A percentile compares a stretch with the other conserved stretches of the same genome.
phyloP scores from a whole-genome alignment of 352 stramenopile species.

The Phytophthora tentaculata region DNA sequence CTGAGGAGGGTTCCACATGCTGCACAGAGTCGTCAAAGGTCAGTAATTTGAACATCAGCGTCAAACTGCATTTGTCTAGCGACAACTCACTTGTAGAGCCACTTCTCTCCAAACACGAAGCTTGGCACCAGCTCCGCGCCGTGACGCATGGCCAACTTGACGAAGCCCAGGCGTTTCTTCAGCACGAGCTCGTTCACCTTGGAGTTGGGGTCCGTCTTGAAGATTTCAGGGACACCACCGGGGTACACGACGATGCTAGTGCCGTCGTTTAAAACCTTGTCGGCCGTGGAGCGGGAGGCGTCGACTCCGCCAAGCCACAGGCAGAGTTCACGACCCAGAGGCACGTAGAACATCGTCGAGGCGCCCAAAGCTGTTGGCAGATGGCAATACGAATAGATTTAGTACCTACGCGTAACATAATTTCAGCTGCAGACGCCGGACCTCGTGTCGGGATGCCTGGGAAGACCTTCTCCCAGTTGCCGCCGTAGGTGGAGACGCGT shows the following conservation, averaged over 20 bases:
- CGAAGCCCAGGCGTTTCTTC: slow-evolving; percentile 81
- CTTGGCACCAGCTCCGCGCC: slow-evolving; percentile 76
- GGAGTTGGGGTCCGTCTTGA: slow-evolving; percentile 72
- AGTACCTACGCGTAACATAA: background rate
- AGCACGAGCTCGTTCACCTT: slow-evolving; percentile 80
- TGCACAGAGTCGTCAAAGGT: too few species aligned
- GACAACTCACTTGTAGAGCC: slow-evolving; percentile 67
- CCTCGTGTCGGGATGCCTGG: slow-evolving; percentile 57
- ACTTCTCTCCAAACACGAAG: slow-evolving; percentile 87
- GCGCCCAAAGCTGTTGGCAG: slow-evolving; percentile 52
- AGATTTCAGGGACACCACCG: slow-evolving; percentile 80
- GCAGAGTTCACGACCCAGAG: slow-evolving; percentile 67
- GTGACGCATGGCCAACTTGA: slow-evolving; percentile 83
- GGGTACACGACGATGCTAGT: slow-evolving; percentile 80
- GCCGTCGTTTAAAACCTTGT: slow-evolving; percentile 74
- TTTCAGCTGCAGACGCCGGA: slow-evolving; percentile 12
- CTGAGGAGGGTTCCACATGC: slow-evolving; percentile 74
- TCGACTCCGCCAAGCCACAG: slow-evolving; percentile 81
- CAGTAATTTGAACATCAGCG: too few species aligned
- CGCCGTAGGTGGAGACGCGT: slow-evolving; percentile 66
- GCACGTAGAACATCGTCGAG: slow-evolving; percentile 77
- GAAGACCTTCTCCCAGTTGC: slow-evolving; percentile 79
- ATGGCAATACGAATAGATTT: slow-evolving; percentile 3
- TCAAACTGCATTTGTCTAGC: too few species aligned
- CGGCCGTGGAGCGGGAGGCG: slow-evolving; percentile 69